phyloP scores from a whole-genome alignment of 2,329 filamentous ascomycete genomes.

The Talaromyces sp. region DNA sequence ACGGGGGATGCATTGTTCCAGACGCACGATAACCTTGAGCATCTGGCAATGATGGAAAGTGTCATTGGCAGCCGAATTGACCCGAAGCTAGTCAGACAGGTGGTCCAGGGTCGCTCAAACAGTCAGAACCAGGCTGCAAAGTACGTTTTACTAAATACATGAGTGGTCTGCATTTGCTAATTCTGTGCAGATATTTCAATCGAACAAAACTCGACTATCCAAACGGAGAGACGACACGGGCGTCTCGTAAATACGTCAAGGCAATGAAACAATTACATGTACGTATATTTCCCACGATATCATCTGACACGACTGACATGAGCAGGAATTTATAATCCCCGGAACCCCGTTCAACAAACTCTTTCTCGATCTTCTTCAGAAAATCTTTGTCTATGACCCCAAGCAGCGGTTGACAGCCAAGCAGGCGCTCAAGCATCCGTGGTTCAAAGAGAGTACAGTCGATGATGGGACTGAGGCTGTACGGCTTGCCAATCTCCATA shows the following conservation, averaged over 20 bases:
- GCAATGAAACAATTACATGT: conserved; percentile 62
- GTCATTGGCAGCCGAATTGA: conserved; percentile 56
- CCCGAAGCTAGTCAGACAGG: conserved; percentile 49
- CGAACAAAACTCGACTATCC: conserved; percentile 58
- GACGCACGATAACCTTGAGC: conserved; percentile 63
- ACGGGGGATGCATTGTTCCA: conserved; percentile 65
- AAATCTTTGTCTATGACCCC: conserved; percentile 63
- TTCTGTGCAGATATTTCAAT: conserved; percentile 47
- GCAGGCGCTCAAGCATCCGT: conserved; percentile 60
- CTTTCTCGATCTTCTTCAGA: conserved; percentile 58
- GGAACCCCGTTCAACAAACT: conserved; percentile 56
- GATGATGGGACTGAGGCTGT: conserved; percentile 63
- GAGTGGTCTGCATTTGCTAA: conserved; percentile 24
- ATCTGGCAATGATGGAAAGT: conserved; percentile 65
- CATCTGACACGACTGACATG: neutral
- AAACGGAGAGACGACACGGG: conserved; percentile 57
- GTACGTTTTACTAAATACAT: conserved; percentile 35
- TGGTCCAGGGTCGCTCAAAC: conserved; percentile 44
- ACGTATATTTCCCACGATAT: conserved; percentile 21
- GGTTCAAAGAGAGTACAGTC: conserved; percentile 60
- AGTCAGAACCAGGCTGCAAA: conserved; percentile 51
- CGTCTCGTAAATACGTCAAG: conserved; percentile 61
- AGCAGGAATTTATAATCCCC: conserved; percentile 58
- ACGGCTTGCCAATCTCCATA: conserved; percentile 39
- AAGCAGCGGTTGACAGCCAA: conserved; percentile 61